A percentile compares a stretch with the other conserved stretches of the same genome.
These are phyloP conservation scores for Tetrahymena thermophila DNA, from an alignment of 73 alveolate genomes.

Conservation along the genomic window DNA sequence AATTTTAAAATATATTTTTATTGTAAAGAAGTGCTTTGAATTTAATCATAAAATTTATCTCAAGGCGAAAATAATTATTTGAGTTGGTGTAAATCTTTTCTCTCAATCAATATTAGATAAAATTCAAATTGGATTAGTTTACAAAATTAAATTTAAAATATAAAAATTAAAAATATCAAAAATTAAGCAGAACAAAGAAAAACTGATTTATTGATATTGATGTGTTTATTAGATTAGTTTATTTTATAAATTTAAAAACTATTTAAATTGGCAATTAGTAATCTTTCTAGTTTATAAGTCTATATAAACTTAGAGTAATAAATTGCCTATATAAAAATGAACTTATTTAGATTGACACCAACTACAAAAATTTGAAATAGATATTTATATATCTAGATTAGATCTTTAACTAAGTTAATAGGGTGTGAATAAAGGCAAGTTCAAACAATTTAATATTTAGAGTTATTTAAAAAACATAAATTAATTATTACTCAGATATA, in stretches of 20 bases:
- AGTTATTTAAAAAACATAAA: neutral
- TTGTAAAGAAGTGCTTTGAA: neutral
- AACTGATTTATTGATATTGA: neutral
- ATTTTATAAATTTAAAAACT: too few relatives aligned
- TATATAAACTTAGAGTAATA: neutral
- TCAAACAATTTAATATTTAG: neutral
- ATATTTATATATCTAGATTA: neutral
- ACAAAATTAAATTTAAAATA: too few relatives aligned
- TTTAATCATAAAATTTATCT: neutral
- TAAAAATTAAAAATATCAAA: too few relatives aligned
- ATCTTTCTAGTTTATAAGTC: neutral
- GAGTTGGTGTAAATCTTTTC: too few relatives aligned
- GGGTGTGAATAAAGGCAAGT: conserved; percentile 4
- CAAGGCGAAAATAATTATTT: too few relatives aligned
- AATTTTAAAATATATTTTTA: too few relatives aligned
- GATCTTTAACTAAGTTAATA: neutral
- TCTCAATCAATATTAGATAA: too few relatives aligned
- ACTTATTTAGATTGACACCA: neutral
- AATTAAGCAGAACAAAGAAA: too few relatives aligned
- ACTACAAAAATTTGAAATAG: neutral
- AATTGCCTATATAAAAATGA: neutral
- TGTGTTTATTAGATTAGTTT: too few relatives aligned
- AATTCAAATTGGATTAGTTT: too few relatives aligned
- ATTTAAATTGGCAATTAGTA: neutral
- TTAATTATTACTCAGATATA: too few relatives aligned